Conservation (phyloP, 2,329 filamentous ascomycete species). For the Fusarium guadeloupense region DNA sequence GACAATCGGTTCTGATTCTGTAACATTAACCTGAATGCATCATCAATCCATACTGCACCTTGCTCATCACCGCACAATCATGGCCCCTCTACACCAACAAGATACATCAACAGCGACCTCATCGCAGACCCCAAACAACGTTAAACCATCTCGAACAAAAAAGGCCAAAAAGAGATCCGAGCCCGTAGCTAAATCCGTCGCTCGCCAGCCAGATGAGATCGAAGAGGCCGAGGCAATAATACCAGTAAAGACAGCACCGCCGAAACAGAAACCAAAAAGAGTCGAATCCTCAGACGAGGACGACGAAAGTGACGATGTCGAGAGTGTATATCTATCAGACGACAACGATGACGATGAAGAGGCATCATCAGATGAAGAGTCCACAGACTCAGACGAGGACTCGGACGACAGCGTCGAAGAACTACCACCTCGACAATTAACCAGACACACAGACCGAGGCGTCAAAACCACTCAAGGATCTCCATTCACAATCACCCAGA, state of each 20-base stretch:
- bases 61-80: not conserved
- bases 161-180: conserved; percentile 1
- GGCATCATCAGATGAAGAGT: conserved; percentile 25
- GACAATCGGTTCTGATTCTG: not conserved
- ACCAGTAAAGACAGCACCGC: conserved; percentile 6
- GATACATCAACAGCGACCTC: conserved; percentile 12
- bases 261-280: conserved; percentile 10
- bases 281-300: conserved; percentile 22
- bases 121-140: conserved; percentile 2
- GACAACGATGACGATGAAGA: conserved; percentile 16
- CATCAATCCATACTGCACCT: not conserved
- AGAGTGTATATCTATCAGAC: conserved; percentile 37
- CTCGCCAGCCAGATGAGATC: conserved; percentile 31
- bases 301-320: conserved; percentile 21
- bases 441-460: conserved; percentile 10
- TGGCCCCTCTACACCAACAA: conserved; percentile 13
- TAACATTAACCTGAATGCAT: not conserved
- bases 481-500: conserved; percentile 30
- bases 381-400: conserved; percentile 22
- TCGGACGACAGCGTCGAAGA: conserved; percentile 25
- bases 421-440: conserved; percentile 18
- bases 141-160: conserved; percentile 5
- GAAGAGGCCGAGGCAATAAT: conserved; percentile 23
- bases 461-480: conserved; percentile 7
- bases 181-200: not conserved